Conservation (phyloP, 164 flowering plant genomes). For the Saururus chinensis region DNA sequence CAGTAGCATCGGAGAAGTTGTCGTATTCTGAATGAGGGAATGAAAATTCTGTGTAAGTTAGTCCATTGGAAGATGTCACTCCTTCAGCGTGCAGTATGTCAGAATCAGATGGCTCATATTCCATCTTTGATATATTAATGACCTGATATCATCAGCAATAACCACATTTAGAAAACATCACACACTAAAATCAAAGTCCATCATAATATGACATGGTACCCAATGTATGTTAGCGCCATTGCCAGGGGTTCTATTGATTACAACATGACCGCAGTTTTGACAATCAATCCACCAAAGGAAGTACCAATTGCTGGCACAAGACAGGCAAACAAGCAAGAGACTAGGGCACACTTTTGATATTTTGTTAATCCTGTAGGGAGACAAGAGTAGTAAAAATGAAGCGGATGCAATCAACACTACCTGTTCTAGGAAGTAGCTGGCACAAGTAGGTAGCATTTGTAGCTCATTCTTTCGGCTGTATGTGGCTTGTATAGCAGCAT, state of each 20-base stretch:
- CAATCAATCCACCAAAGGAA: too few relatives aligned
- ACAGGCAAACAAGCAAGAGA: not conserved
- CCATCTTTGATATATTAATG: slow-evolving; percentile 58
- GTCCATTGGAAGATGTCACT: slow-evolving; percentile 86
- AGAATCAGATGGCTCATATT: slow-evolving; percentile 76
- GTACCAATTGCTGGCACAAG: not conserved
- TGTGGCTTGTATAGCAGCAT: slow-evolving; percentile 76
- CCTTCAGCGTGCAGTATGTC: slow-evolving; percentile 91
- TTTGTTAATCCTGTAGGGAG: too few relatives aligned
- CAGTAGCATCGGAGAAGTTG: slow-evolving; percentile 31
- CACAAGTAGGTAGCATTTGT: slow-evolving; percentile 52
- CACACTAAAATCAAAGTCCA: not conserved
- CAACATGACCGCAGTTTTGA: too few relatives aligned
- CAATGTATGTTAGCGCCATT: not conserved
- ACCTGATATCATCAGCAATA: slow-evolving; percentile 31
- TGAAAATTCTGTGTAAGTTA: slow-evolving; percentile 64
- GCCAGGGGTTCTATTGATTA: too few relatives aligned
- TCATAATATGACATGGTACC: not conserved
- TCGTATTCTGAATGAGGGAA: slow-evolving; percentile 52
- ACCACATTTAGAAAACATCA: not conserved
- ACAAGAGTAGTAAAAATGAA: too few relatives aligned
- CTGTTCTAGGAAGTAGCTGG: slow-evolving; percentile 76
- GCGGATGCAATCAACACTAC: slow-evolving; percentile 22
- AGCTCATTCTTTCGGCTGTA: slow-evolving; percentile 69
- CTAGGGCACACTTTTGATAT: not conserved